A percentile compares a stretch with the other conserved stretches of the same genome.
These are phyloP conservation scores for Solanum aculeatissimum DNA, from an alignment of 305 asterid species.

Conservation along the genomic window DNA sequence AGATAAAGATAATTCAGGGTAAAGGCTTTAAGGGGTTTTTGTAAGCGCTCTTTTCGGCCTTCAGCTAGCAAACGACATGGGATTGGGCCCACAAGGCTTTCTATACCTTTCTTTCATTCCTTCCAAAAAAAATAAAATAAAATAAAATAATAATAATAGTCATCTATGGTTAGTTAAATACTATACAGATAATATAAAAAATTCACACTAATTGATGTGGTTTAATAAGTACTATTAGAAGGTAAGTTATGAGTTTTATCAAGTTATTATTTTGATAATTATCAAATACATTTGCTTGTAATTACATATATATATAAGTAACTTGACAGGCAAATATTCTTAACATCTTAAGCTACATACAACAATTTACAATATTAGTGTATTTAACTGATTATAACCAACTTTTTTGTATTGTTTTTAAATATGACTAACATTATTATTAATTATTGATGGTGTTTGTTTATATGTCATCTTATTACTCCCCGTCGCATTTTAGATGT, in stretches of 20 bases:
- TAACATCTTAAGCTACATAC: not conserved
- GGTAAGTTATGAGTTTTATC: not conserved
- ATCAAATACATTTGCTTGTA: not conserved
- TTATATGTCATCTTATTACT: not conserved
- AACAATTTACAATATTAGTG: not conserved
- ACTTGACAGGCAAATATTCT: not conserved
- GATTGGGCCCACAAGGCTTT: constrained; percentile 33
- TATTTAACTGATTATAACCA: not conserved
- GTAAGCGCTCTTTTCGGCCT: constrained; percentile 53
- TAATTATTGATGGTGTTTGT: not conserved
- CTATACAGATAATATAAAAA: not conserved
- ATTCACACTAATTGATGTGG: not conserved
- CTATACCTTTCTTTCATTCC: constrained; percentile 16
- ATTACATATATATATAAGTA: not conserved
- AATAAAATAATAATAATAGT: not conserved
- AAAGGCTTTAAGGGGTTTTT: constrained; percentile 17
- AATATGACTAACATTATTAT: too few relatives aligned
- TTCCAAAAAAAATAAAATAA: not conserved
- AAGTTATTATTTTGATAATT: not conserved
- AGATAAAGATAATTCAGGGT: not conserved
- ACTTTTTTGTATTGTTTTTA: not conserved
- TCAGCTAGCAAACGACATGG: constrained; percentile 34
- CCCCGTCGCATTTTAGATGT: too few relatives aligned
- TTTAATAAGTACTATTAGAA: not conserved
- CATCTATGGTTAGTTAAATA: not conserved